Evolutionary conservation across 371 early-diverging fungal genomes (phyloP).

Genomic region (Dinochytrium kinnereticum): DNA sequence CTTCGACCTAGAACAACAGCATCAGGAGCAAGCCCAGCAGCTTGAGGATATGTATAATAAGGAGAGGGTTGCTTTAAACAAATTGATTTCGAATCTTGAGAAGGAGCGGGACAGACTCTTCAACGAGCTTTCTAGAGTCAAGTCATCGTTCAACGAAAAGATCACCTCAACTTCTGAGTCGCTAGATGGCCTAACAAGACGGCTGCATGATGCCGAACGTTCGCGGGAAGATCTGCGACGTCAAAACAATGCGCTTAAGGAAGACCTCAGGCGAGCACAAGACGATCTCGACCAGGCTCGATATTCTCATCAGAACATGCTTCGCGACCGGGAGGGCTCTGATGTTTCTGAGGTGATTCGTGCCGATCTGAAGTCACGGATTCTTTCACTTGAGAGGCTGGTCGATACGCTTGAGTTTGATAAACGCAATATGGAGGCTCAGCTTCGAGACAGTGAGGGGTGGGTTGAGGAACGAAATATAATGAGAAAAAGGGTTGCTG

Average conservation of each 20-base stretch:
- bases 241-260: neutral
- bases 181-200: neutral
- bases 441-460: neutral
- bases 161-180: neutral
- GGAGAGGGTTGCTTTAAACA: slow-evolving; percentile 43
- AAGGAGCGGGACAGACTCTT: slow-evolving; percentile 45
- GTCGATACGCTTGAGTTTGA: neutral
- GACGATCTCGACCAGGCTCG: slow-evolving; percentile 4
- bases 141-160: slow-evolving; percentile 29
- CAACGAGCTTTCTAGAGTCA: slow-evolving; percentile 31
- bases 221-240: slow-evolving; percentile 12
- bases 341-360: neutral
- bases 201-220: slow-evolving; percentile 13
- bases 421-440: neutral
- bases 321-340: neutral
- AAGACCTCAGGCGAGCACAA: neutral
- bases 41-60: slow-evolving; percentile 48
- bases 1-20: slow-evolving; percentile 43
- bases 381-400: neutral
- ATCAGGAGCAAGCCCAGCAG: slow-evolving; percentile 41
- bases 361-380: neutral
- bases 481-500: neutral
- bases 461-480: neutral
- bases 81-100: slow-evolving; percentile 42
- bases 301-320: neutral